Evolutionary conservation across 1,139 yeast species (phyloP), one percentile per base, ranked within the genome.

Genomic region (Zhuliangozyma blackwelliae): DNA sequence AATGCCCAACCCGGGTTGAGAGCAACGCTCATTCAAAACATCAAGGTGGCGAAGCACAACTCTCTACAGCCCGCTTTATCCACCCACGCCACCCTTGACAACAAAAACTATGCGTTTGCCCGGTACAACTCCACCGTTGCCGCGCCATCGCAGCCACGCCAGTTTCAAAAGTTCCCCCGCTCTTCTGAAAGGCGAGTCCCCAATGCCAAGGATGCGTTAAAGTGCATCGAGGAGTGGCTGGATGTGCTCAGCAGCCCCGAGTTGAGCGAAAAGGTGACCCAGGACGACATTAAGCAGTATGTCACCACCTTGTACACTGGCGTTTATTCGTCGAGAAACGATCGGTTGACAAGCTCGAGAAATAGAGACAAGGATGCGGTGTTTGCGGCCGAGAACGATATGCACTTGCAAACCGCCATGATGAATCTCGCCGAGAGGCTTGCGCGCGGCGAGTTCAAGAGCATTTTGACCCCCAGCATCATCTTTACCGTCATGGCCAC

Each of bases 301-400:
- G 48, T 56, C 7, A 16, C 31, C 10, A 31, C 36, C 31, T 12
- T 43, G 13, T 40, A 35, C 25, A 32, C 39, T 19, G 30, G 35
- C 11, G 31, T 44, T 9, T 36, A 36, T 21, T 26, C 35, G 10
- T 28, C 19, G 23, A 43, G 46, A 37, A 37, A 35, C 29, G 20
- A 21, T 8, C 36, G 44, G 40, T 40, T 43, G 31, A 37, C 36
- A n/a, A 34, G 35, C 7, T 32, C 51, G 10, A 59, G 59, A 39
- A 68, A 69, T 45, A 50, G 72, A 43, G 75, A 70, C 47, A 61
- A 57, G 37, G 76, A 70, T 47, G 55, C 48, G 43, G 53, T 54
- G 34, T 55, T 56, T 36, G 43, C 51, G 35, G 5, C 27, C 12
- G 12, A 25, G 27, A 63, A 59, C 40, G 72, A 68, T 38, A 44